Evolutionary conservation across 495 filamentous ascomycete genomes (phyloP).

Genomic region (Xylaria telfairii): DNA sequence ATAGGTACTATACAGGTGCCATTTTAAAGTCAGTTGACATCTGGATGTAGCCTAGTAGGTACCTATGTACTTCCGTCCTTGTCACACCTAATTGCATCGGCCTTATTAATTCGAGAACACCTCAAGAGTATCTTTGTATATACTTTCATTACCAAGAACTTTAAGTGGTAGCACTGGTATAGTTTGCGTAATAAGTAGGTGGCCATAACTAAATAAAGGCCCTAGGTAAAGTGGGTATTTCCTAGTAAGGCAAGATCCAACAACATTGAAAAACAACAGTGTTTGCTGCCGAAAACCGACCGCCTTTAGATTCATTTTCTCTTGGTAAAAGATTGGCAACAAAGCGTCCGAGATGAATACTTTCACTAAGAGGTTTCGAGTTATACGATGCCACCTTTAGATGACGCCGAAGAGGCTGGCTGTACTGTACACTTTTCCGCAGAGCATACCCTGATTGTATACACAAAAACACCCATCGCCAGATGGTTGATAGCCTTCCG

Average conservation of each 20-base stretch:
- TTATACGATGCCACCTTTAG: constrained; percentile 8
- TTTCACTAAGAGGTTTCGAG: neutral
- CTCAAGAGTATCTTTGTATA: too few species aligned
- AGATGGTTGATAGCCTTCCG: constrained; percentile 24
- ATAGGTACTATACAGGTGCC: too few species aligned
- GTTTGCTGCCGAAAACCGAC: neutral
- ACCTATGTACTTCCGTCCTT: neutral
- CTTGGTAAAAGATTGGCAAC: neutral
- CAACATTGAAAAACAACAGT: neutral
- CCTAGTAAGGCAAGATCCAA: neutral
- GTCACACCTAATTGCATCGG: neutral
- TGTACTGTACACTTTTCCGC: constrained; percentile 26
- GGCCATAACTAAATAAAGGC: neutral
- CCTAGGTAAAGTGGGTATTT: too few species aligned
- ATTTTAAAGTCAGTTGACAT: too few species aligned
- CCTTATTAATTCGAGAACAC: too few species aligned
- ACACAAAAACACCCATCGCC: constrained; percentile 25
- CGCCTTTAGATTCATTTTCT: neutral
- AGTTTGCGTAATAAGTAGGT: neutral
- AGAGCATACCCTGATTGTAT: constrained; percentile 24
- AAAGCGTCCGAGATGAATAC: neutral
- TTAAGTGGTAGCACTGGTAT: neutral
- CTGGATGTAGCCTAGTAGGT: too few species aligned
- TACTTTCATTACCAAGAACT: neutral
- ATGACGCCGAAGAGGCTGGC: constrained; percentile 13